These are phyloP conservation scores for Dictyostelium intermedium DNA, from an alignment of 78 protist species.

Conservation along the genomic window DNA sequence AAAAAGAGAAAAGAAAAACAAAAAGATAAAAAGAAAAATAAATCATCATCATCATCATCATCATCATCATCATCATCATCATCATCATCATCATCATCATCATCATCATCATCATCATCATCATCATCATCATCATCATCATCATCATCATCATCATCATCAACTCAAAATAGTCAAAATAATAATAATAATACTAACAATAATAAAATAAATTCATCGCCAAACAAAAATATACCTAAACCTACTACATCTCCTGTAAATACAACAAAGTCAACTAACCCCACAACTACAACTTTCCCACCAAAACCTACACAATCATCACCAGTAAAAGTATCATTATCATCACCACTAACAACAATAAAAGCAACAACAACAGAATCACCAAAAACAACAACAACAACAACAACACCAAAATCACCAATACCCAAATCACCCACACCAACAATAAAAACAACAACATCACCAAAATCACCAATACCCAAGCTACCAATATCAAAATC, in stretches of 20 bases:
- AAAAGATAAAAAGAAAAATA: slow-evolving; percentile 2
- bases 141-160: neutral
- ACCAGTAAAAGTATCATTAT: neutral
- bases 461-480: neutral
- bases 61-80: neutral
- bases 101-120: neutral
- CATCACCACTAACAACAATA: neutral
- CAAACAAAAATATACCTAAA: neutral
- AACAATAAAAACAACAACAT: neutral
- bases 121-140: neutral
- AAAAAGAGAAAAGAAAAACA: slow-evolving; percentile 22
- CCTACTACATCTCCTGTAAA: neutral
- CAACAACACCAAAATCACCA: neutral
- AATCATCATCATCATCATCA: neutral
- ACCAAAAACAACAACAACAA: neutral
- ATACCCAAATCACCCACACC: neutral
- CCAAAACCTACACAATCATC: neutral
- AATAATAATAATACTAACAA: neutral
- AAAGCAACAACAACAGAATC: neutral
- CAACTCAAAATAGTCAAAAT: neutral
- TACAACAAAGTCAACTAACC: too few relatives aligned
- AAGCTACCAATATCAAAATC: neutral
- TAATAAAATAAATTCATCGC: neutral
- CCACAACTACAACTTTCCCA: too few relatives aligned
- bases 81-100: neutral